Evolutionary conservation across 352 stramenopile species (phyloP).

Genomic region (Phytophthora ramorum): DNA sequence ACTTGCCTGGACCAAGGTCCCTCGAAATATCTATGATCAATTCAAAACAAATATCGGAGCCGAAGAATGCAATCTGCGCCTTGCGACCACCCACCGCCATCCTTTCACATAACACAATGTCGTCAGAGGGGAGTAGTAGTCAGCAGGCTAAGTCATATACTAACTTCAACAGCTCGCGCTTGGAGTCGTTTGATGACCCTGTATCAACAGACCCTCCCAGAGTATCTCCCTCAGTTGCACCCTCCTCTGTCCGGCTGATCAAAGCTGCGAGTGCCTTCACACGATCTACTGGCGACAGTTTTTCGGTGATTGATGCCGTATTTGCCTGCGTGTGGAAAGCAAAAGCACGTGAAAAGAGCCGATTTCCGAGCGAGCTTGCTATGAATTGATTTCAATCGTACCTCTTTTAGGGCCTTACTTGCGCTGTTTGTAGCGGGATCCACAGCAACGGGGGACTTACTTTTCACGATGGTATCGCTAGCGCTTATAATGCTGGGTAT

Average conservation of each 20-base stretch:
- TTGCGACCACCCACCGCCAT: slow-evolving; percentile 73
- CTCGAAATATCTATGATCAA: slow-evolving; percentile 67
- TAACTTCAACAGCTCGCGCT: slow-evolving; percentile 75
- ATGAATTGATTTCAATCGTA: slow-evolving; percentile 6
- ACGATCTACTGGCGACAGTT: slow-evolving; percentile 57
- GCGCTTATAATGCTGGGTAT: not conserved
- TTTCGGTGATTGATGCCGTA: slow-evolving; percentile 36
- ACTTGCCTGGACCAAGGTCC: slow-evolving; percentile 63
- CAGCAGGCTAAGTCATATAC: not conserved
- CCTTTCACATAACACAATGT: slow-evolving; percentile 33
- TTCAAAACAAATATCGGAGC: slow-evolving; percentile 81
- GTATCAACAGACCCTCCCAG: slow-evolving; percentile 31
- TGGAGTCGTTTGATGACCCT: slow-evolving; percentile 60
- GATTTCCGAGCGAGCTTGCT: not conserved
- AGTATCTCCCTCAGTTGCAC: slow-evolving; percentile 60
- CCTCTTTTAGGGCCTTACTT: slow-evolving; percentile 19
- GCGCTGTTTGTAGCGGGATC: not conserved
- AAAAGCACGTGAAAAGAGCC: not conserved
- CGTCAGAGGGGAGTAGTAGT: not conserved
- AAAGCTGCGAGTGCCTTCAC: slow-evolving; percentile 64
- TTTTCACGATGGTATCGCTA: not conserved
- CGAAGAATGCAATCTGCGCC: slow-evolving; percentile 80
- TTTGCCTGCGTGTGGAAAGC: slow-evolving; percentile 12
- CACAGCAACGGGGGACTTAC: not conserved
- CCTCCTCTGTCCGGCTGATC: slow-evolving; percentile 69